These are phyloP conservation scores for Ambrosia artemisiifolia DNA, from an alignment of 129 eudicot species.

Conservation along the genomic window DNA sequence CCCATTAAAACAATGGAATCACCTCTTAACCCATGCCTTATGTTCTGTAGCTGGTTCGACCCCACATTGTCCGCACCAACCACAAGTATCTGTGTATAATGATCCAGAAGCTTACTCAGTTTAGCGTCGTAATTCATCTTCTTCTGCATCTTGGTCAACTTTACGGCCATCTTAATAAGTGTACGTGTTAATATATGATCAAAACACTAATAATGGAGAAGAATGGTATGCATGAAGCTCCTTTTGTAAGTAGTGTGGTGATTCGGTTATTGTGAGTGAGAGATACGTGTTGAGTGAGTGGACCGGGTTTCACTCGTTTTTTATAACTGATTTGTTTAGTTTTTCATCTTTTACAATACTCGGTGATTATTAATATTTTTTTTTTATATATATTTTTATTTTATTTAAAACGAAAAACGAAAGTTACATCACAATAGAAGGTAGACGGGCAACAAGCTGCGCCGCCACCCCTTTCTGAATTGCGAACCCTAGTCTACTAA, in stretches of 20 bases:
- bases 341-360: neutral
- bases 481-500: no score
- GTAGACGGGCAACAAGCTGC: no score
- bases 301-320: conserved; percentile 34
- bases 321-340: conserved; percentile 8
- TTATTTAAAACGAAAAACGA: no score
- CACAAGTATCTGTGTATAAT: conserved; percentile 43
- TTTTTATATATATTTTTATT: no score
- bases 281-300: conserved; percentile 26
- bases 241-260: conserved; percentile 9
- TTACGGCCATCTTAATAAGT: conserved; percentile 44
- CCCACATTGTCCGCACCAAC: conserved; percentile 62
- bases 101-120: conserved; percentile 46
- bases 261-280: conserved; percentile 26
- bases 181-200: neutral
- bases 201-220: conserved; percentile 1
- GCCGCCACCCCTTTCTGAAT: no score
- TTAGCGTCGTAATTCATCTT: conserved; percentile 42
- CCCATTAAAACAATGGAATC: conserved; percentile 62
- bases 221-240: neutral
- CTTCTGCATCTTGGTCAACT: conserved; percentile 40
- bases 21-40: conserved; percentile 50
- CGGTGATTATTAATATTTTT: no score
- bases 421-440: no score
- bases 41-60: conserved; percentile 56